Percentiles rank a stretch among this genome's conserved stretches.
These are phyloP conservation scores for Phytophthora crassamura DNA, from an alignment of 352 stramenopile genomes.

Conservation along the genomic window DNA sequence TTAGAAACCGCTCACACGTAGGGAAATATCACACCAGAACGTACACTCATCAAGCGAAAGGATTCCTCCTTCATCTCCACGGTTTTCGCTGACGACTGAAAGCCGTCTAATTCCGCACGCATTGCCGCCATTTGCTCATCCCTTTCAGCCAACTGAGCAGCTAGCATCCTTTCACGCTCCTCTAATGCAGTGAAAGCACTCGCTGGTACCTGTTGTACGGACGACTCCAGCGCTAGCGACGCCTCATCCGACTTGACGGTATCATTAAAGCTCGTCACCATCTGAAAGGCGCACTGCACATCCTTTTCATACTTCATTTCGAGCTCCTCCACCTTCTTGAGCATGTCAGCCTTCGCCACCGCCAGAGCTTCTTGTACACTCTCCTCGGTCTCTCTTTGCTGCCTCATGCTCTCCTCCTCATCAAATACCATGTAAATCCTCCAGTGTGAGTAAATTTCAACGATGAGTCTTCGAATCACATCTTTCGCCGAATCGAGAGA, in stretches of 20 bases:
- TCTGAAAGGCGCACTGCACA: conserved; percentile 38
- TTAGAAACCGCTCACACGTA: not conserved
- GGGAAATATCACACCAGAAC: conserved; percentile 9
- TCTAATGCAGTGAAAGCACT: conserved; percentile 34
- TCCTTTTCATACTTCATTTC: conserved; percentile 46
- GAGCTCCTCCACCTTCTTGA: conserved; percentile 35
- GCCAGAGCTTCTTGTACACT: conserved; percentile 9
- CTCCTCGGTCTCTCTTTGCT: conserved; percentile 22
- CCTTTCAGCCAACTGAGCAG: conserved; percentile 36
- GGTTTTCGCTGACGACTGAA: conserved; percentile 48
- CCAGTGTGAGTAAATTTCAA: conserved; percentile 62
- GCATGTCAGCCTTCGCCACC: conserved; percentile 30
- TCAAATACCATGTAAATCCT: conserved; percentile 45
- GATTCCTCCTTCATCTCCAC: conserved; percentile 68
- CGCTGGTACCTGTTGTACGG: conserved; percentile 25
- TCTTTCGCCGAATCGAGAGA: conserved; percentile 53
- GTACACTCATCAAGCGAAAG: conserved; percentile 64
- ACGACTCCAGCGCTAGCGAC: conserved; percentile 17
- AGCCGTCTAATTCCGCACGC: conserved; percentile 32
- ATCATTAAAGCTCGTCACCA: conserved; percentile 44
- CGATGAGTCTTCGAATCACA: conserved; percentile 58
- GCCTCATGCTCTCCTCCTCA: conserved; percentile 32
- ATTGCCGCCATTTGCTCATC: conserved; percentile 36
- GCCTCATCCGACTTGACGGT: conserved; percentile 8
- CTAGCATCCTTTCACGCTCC: conserved; percentile 24